phyloP scores from a whole-genome alignment of 306 rosid species.

The Canavalia gladiata region DNA sequence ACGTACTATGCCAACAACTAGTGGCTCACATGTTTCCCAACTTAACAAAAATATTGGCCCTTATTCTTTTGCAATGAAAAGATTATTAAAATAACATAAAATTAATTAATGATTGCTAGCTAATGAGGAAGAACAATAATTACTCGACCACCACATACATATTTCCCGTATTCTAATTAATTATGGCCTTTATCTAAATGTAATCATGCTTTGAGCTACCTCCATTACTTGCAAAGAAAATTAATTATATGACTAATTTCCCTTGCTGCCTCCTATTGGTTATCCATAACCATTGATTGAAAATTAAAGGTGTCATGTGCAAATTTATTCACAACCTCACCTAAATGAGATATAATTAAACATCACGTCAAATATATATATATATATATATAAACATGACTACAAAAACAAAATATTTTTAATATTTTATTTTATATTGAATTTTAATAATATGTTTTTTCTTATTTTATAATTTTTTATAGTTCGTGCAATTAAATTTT shows the following conservation, averaged over 20 bases:
- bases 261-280: not conserved
- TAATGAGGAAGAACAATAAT: constrained; percentile 35
- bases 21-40: constrained; percentile 19
- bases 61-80: not conserved
- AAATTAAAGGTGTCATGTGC: not conserved
- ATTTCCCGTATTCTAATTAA: constrained; percentile 6
- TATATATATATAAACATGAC: no score
- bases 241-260: not conserved
- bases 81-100: constrained; percentile 1
- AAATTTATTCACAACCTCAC: not conserved
- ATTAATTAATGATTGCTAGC: constrained; percentile 21
- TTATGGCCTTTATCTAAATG: not conserved
- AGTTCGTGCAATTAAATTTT: no score
- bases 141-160: constrained; percentile 31
- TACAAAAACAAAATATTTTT: no score
- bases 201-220: constrained; percentile 46
- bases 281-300: not conserved
- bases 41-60: not conserved
- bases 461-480: no score
- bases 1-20: constrained; percentile 1
- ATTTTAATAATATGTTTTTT: no score
- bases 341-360: not conserved
- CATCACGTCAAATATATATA: no score
- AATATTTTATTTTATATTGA: no score
- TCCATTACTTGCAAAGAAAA: constrained; percentile 26